Conservation (phyloP, 1,139 yeast species). For the Meyerozyma sp. region DNA sequence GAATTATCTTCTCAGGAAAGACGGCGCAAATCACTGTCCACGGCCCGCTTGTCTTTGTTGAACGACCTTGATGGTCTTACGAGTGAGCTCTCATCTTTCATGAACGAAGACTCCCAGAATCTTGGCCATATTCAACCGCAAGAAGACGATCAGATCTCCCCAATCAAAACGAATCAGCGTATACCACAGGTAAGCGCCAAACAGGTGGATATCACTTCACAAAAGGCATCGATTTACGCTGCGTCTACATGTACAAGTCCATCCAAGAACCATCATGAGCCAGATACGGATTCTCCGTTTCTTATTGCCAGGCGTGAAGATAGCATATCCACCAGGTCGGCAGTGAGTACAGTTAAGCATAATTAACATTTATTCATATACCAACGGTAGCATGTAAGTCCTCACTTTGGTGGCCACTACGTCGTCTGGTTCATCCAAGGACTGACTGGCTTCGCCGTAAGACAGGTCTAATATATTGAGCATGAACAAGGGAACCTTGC, state of each 20-base stretch:
- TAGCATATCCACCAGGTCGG: constrained; percentile 1
- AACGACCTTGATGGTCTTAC: constrained; percentile 28
- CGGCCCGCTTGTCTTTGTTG: constrained; percentile 23
- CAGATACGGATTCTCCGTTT: background rate
- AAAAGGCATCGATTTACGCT: constrained; percentile 19
- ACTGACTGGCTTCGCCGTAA: constrained; percentile 12
- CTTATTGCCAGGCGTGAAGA: constrained; percentile 1
- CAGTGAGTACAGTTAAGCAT: background rate
- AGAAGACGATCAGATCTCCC: background rate
- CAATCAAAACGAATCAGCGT: background rate
- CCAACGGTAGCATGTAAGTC: constrained; percentile 35
- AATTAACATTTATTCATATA: constrained; percentile 9
- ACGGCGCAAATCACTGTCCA: constrained; percentile 17
- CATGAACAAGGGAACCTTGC: constrained; percentile 36
- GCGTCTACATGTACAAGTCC: constrained; percentile 5
- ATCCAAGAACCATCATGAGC: background rate
- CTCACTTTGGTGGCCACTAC: constrained; percentile 31
- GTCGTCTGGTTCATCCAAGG: constrained; percentile 19
- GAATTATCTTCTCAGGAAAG: background rate
- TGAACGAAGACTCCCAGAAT: constrained; percentile 3
- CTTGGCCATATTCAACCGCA: background rate
- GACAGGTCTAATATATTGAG: constrained; percentile 34
- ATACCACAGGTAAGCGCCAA: constrained; percentile 1
- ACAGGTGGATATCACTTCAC: constrained; percentile 17
- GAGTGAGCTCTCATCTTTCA: constrained; percentile 21